A percentile compares a stretch with the other conserved stretches of the same genome.
Conservation (phyloP, 2,329 filamentous ascomycete species). For the Alternaria triticina region DNA sequence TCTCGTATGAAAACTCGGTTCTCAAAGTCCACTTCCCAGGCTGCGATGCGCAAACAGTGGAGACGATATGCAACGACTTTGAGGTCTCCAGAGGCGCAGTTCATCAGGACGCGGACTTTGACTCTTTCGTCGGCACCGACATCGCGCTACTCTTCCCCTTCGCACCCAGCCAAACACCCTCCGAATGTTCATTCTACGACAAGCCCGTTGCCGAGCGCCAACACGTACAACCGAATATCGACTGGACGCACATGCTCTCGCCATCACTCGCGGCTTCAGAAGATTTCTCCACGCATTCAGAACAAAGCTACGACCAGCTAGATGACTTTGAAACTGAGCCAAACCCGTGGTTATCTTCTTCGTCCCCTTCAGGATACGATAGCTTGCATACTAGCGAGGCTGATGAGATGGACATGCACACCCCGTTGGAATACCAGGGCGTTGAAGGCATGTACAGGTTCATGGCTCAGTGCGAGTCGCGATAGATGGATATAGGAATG, state of each 20-base stretch:
- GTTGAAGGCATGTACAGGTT: conserved; percentile 71
- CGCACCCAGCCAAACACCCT: conserved; percentile 66
- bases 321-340: conserved; percentile 50
- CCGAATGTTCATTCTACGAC: conserved; percentile 56
- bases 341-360: conserved; percentile 62
- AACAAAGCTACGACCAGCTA: conserved; percentile 47
- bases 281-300: conserved; percentile 49
- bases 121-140: conserved; percentile 68
- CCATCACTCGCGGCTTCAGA: conserved; percentile 44
- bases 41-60: conserved; percentile 82
- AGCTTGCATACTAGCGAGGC: conserved; percentile 63
- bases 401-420: conserved; percentile 45
- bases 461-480: conserved; percentile 66
- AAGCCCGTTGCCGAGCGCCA: conserved; percentile 48
- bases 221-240: conserved; percentile 51
- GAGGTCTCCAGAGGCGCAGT: conserved; percentile 82
- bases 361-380: conserved; percentile 60
- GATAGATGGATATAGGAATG: conserved; percentile 9
- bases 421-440: conserved; percentile 65
- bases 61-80: conserved; percentile 83
- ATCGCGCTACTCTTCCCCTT: conserved; percentile 87
- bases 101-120: conserved; percentile 78
- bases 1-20: conserved; percentile 71
- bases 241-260: conserved; percentile 66
- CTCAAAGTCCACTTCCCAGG: conserved; percentile 89